A percentile compares a stretch with the other conserved stretches of the same genome.
Evolutionary conservation across 768 basidiomycete species (phyloP).

Genomic region (Hygrophorus pudorinus): DNA sequence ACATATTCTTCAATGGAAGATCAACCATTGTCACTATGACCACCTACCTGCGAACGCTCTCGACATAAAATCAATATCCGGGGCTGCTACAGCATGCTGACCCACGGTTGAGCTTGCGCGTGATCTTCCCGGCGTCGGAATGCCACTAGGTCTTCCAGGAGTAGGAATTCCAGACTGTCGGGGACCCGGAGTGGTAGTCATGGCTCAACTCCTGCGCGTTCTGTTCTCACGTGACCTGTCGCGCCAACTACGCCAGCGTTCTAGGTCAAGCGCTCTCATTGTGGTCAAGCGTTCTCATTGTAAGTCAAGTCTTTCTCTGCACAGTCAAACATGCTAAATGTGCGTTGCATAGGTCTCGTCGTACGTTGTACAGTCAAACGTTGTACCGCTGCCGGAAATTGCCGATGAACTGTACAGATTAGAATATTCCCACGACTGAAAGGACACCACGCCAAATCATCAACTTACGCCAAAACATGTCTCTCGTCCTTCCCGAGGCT

Average conservation of each 20-base stretch:
- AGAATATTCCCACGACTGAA: not conserved
- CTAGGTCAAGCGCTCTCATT: no score
- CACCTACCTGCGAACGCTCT: slow-evolving; percentile 44
- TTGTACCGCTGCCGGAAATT: no score
- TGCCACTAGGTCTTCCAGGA: slow-evolving; percentile 32
- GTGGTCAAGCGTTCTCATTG: no score
- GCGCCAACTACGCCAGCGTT: no score
- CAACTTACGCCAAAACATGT: slow-evolving; percentile 70
- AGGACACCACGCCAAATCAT: not conserved
- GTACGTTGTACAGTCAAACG: no score
- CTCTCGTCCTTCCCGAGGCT: slow-evolving; percentile 92
- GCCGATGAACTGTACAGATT: slow-evolving; percentile 2
- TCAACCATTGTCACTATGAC: no score
- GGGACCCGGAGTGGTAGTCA: slow-evolving; percentile 8
- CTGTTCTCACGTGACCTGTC: no score
- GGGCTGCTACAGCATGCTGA: slow-evolving; percentile 22
- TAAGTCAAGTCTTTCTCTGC: no score
- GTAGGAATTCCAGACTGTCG: slow-evolving; percentile 33
- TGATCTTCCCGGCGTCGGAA: slow-evolving; percentile 64
- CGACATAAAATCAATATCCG: slow-evolving; percentile 49
- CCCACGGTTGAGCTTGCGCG: slow-evolving; percentile 52
- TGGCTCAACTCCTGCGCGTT: no score
- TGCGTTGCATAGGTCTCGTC: no score
- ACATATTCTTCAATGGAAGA: no score
- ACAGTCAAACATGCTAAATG: no score